Base-by-base conservation (phyloP, 169 alveolate species). In the Cryptosporidium xiaoi region DNA sequence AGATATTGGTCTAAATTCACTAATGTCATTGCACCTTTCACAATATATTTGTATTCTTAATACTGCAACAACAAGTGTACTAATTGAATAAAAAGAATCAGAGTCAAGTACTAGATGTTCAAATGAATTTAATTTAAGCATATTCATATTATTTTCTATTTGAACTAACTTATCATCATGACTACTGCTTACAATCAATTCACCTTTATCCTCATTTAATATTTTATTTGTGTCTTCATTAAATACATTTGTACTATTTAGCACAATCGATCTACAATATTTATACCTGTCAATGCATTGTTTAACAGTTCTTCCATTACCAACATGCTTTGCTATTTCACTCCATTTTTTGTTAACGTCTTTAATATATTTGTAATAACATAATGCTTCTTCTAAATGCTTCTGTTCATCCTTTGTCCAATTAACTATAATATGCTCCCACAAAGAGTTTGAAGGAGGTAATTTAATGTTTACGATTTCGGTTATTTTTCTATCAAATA, bases 321-420 rank as follows among this genome's bases (percentile, higher is more conserved):
- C 85, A 36, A 77, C 85, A 77, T 77, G 85, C 13, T 77, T 77
- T 51, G 85, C 85, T 0, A 77, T 77, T 36, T 77, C 85, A 2
- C 24, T 48, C 85, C 85, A 77, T 36, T 77, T 77, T 62, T 77
- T 77, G 29, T 77, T 58, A 4, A 62, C 77, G 24, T 77, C 71
- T 46, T 77, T 77, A 33, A 71, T 77, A n/a, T 77, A 77, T 60
- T 77, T 77, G 36, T 77, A 77, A 18, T 77, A 77, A 50, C 85
- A 77, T 33, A 77, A 40, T 24, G 85, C 85, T 53, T 77, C 85
- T 48, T 77, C 85, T 8, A 77, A 18, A 24, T 58, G 71, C 31
- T 77, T 77, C 29, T 77, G 85, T n/a, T 77, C 71, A 29, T 15
- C 64, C 24, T 68, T 56, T 13, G 69, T 60, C 85, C 85, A 77